Base-by-base conservation (phyloP, 208 protist genomes). In the Sergeia podlipaevii region DNA sequence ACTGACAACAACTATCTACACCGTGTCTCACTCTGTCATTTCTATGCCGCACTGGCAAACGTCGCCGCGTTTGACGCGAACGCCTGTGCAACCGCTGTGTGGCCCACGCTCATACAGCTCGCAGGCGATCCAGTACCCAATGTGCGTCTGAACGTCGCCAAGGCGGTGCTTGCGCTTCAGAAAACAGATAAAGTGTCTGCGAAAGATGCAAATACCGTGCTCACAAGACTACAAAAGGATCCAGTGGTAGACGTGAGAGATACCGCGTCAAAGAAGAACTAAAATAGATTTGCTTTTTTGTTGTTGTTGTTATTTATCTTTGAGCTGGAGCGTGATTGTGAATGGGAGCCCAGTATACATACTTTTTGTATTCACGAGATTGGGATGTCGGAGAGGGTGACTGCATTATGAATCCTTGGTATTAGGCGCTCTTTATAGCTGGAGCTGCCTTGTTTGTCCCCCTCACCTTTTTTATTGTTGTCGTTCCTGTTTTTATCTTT, bases 111-210 rank as follows among this genome's bases (percentile, higher is more conserved):
- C 11, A 52, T 75, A 39, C 65, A 72, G 48, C 70, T 95, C 29
- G 66, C 65, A 44, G 60, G 68, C 24, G 88, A 95, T 44, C 44
- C 56, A 0, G 79, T 95, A n/a, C 64, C 80, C 3, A 95, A 95
- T 54, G 88, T 95, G 49, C 88, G 88, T 0, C 45, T 92, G 36
- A 86, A 85, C 56, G 80, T 84, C 6, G 84, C 81, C 37, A 72
- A 77, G 54, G 83, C 80, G 4, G 61, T 88, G 17, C 39, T 76
- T 15, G 74, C 78, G 26, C 71, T 91, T 18, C 73, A 65, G 28
- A 36, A 30, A 11, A 56, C 55, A 2, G 69, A 74, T 17, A 84
- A 89, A 60, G 46, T 88, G 30, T 37, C 77, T 7, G 59, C 64
- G 5, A 58, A 58, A 23, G 64, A 86, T 11, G 63, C 69, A 6